Evolutionary conservation across 805 yeast species (phyloP), one percentile per base, ranked within the genome.

Genomic region (Pichia eremophila): DNA sequence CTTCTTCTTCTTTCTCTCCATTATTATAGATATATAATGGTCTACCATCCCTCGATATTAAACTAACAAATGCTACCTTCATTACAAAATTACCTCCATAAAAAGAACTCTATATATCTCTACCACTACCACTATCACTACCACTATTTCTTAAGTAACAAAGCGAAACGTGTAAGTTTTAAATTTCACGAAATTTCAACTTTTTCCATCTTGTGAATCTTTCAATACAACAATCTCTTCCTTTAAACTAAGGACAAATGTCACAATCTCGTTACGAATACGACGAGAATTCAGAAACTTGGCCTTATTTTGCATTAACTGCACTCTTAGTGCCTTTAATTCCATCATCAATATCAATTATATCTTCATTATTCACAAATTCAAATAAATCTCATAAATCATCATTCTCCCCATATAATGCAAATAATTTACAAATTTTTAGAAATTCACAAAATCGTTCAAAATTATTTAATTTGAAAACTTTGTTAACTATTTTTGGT

Each of bases 221-320:
- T n/a, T n/a, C n/a, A n/a, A n/a, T n/a, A n/a, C 17, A 34, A 7
- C 36, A 7, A 34, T 15, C 36, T 15, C 12, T 34, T 34, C 6
- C 8, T 34, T 14, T 14, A 4, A 12, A 15, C 8, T 11, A n/a
- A 36, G 15, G 39, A 69, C 76, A 46, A 74, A 36, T 36, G 39
- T 69, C 76, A 46, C 75, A 73, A 55, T 65, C 79, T 43, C 66
- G 82, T 57, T 85, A 84, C 65, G 79, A 81, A 39, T 89, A 89
- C 64, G 97, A 89, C 68, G 96, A 89, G 63, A 79, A 79, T 51
- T 81, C 90, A 44, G 93, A 86, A 57, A 87, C 93, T 2, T 89
- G 96, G 96, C 97, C 97, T 39, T 88, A 82, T 63, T 90, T 90
- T 60, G 77, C 84, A 45, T 64, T 85, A 59, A 89, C 96, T 3